Base-by-base conservation (phyloP, 768 basidiomycete species). In the Lactarius quietus region DNA sequence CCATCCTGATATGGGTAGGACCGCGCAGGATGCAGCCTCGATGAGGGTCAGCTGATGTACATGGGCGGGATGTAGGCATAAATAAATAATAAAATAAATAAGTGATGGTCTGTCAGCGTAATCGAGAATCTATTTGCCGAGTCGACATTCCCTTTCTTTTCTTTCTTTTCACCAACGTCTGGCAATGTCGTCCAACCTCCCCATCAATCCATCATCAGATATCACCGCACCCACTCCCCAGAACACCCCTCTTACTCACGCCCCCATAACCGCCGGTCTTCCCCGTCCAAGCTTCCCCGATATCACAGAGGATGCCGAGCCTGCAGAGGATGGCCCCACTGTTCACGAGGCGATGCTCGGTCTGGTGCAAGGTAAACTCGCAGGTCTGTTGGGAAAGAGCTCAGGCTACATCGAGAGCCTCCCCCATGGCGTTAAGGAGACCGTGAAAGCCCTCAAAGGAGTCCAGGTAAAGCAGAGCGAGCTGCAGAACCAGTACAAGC, bases 391-490 rank as follows among this genome's bases (percentile, higher is more conserved):
- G 68, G 96, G 96, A 57, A 88, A 87, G 76, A 93, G 92, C 73
- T 95, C 93, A 17, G 95, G 95, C 17, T 99, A 99, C 79, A 86
- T 99, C 79, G 94, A 98, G 79, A 82, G 81, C 71, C 84, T 98
- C 58, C 90, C 95, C 14, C 77, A 82, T 54, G 86, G 89, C 52
- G 86, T 95, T 72, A 91, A 91, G 79, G 81, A 86, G 76, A 90
- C 87, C 72, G 78, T 99, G 71, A 92, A 95, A 78, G 96, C 87
- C 18, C 82, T 99, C 73, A 96, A 97, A 76, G 96, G 95, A 59
- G 83, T 99, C 52, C 96, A 98, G 77, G 86, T 86, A 71, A 88
- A 93, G 79, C 94, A 97, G 76, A 86, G 88, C 70, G 89, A 93
- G 71, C 83, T 98, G 52, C 93, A 97, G 75, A 90, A 90, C 72